Evolutionary conservation across 768 basidiomycete species (phyloP).

Genomic region (Trametes punicea): DNA sequence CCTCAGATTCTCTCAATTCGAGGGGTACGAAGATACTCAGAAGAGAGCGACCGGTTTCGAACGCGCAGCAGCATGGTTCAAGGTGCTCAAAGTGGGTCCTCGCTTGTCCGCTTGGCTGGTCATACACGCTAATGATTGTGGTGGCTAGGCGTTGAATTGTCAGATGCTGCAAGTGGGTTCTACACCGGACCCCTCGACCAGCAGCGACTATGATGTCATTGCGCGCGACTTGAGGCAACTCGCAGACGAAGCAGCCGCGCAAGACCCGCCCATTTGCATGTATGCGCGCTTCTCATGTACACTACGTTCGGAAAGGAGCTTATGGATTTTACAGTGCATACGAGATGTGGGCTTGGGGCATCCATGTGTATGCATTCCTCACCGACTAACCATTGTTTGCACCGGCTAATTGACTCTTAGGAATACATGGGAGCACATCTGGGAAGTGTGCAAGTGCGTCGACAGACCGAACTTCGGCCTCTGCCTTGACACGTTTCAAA

Average conservation of each 20-base stretch:
- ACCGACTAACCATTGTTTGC: background rate
- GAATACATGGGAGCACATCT: constrained; percentile 32
- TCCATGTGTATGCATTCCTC: constrained; percentile 26
- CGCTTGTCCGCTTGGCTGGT: too few species aligned
- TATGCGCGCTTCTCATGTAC: background rate
- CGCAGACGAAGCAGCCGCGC: constrained; percentile 27
- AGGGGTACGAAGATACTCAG: constrained; percentile 25
- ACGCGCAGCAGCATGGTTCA: constrained; percentile 28
- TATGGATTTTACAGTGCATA: constrained; percentile 26
- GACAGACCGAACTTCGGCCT: constrained; percentile 31
- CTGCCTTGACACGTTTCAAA: constrained; percentile 34
- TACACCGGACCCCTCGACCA: constrained; percentile 25
- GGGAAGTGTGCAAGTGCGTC: constrained; percentile 31
- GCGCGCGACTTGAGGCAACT: constrained; percentile 28
- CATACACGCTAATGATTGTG: too few species aligned
- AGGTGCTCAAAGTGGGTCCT: constrained; percentile 22
- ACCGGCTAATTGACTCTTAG: background rate
- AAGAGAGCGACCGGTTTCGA: constrained; percentile 19
- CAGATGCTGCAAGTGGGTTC: constrained; percentile 32
- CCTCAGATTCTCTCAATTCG: constrained; percentile 26
- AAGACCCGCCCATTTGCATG: constrained; percentile 30
- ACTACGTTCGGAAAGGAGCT: background rate
- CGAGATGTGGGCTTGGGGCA: constrained; percentile 34
- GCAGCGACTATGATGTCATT: constrained; percentile 27
- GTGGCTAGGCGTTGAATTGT: constrained; percentile 29